A percentile compares a stretch with the other conserved stretches of the same genome.
phyloP scores from a whole-genome alignment of 441 rosid genomes.

The Oxalis stricta region DNA sequence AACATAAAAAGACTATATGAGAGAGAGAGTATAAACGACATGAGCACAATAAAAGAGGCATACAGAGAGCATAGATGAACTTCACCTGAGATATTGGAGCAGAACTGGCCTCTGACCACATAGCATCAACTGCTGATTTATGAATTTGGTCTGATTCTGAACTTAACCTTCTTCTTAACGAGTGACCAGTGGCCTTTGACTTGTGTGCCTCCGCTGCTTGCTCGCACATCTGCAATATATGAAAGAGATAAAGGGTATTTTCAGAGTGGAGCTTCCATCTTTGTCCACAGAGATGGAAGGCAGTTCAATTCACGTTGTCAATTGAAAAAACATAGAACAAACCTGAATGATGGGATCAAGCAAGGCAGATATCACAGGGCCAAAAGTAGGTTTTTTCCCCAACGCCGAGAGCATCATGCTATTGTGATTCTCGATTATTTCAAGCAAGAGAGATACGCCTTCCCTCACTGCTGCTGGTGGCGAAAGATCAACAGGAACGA shows the following conservation, averaged over 20 bases:
- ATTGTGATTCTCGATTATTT: constrained; percentile 68
- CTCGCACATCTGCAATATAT: constrained; percentile 71
- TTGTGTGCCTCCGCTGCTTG: constrained; percentile 93
- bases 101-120: constrained; percentile 47
- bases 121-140: constrained; percentile 85
- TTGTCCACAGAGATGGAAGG: no score
- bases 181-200: constrained; percentile 45
- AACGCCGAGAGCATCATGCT: constrained; percentile 80
- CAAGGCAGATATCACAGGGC: constrained; percentile 68
- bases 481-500: constrained; percentile 78
- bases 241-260: neutral
- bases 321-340: constrained; percentile 7
- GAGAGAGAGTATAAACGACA: neutral
- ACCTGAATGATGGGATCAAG: constrained; percentile 96
- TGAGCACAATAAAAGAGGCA: neutral
- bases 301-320: neutral
- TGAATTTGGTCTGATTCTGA: constrained; percentile 40
- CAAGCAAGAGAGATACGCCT: constrained; percentile 81
- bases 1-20: no score
- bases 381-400: constrained; percentile 51
- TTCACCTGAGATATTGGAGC: constrained; percentile 46
- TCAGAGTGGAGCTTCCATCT: no score
- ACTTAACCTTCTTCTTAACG: constrained; percentile 63
- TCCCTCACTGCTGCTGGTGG: constrained; percentile 92
- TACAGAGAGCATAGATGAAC: no score